Evolutionary conservation across 495 filamentous ascomycete species (phyloP).

Genomic region (Aspergillus biplanus): DNA sequence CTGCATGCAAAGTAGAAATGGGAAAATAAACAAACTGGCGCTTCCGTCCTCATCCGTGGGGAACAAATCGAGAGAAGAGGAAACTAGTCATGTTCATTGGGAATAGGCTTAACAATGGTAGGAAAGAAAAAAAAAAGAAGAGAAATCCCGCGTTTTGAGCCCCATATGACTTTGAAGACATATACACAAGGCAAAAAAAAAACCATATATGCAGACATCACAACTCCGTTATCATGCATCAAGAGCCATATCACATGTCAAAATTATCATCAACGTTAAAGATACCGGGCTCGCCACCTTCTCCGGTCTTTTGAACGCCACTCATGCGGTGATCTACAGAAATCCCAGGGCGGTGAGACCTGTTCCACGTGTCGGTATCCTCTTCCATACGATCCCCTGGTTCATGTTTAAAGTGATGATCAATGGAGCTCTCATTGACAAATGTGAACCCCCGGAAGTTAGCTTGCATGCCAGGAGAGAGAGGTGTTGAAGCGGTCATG

Average conservation of each 20-base stretch:
- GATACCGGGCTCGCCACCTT: constrained; percentile 66
- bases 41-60: constrained; percentile 8
- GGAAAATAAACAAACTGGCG: constrained; percentile 10
- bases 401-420: constrained; percentile 78
- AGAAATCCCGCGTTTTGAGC: constrained; percentile 33
- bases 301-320: constrained; percentile 67
- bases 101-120: constrained; percentile 20
- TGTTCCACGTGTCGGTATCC: constrained; percentile 56
- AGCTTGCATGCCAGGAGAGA: constrained; percentile 93
- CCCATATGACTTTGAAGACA: constrained; percentile 31
- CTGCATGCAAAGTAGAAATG: constrained; percentile 3
- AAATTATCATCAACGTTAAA: constrained; percentile 74
- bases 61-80: constrained; percentile 8
- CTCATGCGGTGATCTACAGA: constrained; percentile 67
- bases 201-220: constrained; percentile 31
- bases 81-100: constrained; percentile 15
- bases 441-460: constrained; percentile 99
- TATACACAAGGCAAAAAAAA: constrained; percentile 39
- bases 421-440: constrained; percentile 94
- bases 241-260: constrained; percentile 59
- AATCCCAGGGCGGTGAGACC: constrained; percentile 39
- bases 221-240: constrained; percentile 51
- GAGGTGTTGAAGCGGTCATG: constrained; percentile 81
- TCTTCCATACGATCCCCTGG: constrained; percentile 71
- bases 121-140: constrained; percentile 28